phyloP scores from a whole-genome alignment of 2,329 filamentous ascomycete genomes.

The Lachnellula subtilissima region DNA sequence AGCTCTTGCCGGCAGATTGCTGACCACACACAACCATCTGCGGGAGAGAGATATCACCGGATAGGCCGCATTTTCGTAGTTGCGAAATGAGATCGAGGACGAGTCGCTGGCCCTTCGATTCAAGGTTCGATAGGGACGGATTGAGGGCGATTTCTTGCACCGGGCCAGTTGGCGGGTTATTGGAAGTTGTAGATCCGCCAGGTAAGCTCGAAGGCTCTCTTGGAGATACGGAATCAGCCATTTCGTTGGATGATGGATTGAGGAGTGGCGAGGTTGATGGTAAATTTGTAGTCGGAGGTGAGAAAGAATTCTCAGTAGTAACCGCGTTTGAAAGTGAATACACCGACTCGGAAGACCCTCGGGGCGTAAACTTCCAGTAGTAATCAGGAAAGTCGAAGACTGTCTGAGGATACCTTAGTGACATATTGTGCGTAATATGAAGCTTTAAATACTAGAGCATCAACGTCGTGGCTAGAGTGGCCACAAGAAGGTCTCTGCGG shows the following conservation, averaged over 20 bases:
- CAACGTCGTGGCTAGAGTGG: too few species aligned
- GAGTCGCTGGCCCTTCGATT: conserved; percentile 47
- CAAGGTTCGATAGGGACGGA: conserved; percentile 23
- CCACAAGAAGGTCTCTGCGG: too few species aligned
- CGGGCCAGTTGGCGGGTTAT: background rate
- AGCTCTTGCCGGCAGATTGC: conserved; percentile 60
- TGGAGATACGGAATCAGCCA: background rate
- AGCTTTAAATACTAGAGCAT: too few species aligned
- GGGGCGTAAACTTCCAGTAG: background rate
- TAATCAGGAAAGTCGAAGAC: background rate
- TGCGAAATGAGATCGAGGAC: conserved; percentile 54
- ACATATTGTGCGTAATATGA: too few species aligned
- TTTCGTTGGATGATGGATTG: too few species aligned
- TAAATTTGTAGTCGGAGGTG: background rate
- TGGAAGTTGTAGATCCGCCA: background rate
- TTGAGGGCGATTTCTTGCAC: background rate
- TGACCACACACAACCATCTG: conserved; percentile 62
- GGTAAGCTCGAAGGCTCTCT: background rate
- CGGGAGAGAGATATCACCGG: conserved; percentile 47
- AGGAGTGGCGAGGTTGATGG: too few species aligned
- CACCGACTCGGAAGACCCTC: background rate
- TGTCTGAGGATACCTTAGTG: background rate
- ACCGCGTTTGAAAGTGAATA: background rate
- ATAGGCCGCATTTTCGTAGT: conserved; percentile 48
- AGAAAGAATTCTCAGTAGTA: background rate